Evolutionary conservation across 331 rosid species (phyloP), one percentile per base, ranked within the genome.

Genomic region (Prunus yedoensis): DNA sequence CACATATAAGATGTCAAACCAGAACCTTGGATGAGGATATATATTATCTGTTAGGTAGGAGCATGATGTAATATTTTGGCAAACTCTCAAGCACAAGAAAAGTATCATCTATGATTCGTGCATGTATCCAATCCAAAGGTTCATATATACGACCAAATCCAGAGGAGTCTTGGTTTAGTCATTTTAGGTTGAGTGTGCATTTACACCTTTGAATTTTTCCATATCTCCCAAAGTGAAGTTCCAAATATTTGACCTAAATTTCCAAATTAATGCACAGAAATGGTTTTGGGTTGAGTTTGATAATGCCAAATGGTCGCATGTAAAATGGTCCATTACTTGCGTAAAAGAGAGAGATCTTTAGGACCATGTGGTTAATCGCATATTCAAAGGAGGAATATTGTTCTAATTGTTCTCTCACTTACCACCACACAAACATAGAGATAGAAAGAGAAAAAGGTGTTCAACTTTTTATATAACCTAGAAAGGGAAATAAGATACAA

Each of bases 61-160:
- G 62, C 49, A 62, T 80, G 78, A 80, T 75, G 85, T 59, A 78
- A 35, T 17, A 10, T 6, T 28, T 78, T 14, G n/a, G 70, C 58
- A 70, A 75, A 58, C 73, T 13, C 57, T 21, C 17, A 60, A 45
- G 60, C 5, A 69, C 61, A 61, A 76, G 54, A 14, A 54, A 81
- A 62, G 8, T 59, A 21, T 18, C 30, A 20, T 53, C 35, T 73
- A 60, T 23, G 23, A 75, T 57, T 41, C 67, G 80, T 53, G 50
- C 73, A 66, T 70, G 25, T 51, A 74, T 52, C 57, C 64, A 83
- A 50, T 66, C 52, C 25, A 21, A 66, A 27, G 58, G 23, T 52
- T 74, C 43, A 38, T 38, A 6, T 38, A 59, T 23, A 47, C 12
- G 17, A 47, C 0, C 70, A 32, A 10, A 38, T 65, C 58, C 21